Evolutionary conservation across 345 rosid species (phyloP), one percentile per base, ranked within the genome.

Genomic region (Heritiera littoralis): DNA sequence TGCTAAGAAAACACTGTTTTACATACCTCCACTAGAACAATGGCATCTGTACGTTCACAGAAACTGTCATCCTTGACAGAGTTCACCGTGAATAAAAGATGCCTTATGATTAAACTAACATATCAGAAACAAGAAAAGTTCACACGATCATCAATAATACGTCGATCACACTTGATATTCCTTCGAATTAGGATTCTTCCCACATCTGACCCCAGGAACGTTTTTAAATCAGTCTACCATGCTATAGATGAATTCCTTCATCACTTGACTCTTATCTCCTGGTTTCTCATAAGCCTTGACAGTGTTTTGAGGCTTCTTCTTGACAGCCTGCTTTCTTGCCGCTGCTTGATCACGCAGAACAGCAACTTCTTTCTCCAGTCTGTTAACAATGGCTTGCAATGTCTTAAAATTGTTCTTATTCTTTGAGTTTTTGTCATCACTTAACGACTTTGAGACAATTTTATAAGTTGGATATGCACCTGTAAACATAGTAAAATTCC

Each of bases 311-410:
- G 66, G 66, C 13, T 80, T 75, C n/a, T 14, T 41, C 28, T 72
- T 49, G 30, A 13, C 54, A 6, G 11, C 32, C 60, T 30, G 52
- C n/a, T 38, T 20, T 18, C 17, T 45, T 0, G 32, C 18, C 18
- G 54, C 59, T 11, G 23, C 70, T 78, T 78, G 49, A 28, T 52
- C 4, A 8, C 45, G 63, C 72, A 60, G 48, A 63, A 23, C 74
- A 76, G 14, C 0, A 5, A 79, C 74, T 75, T 78, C 79, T 73
- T 74, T 72, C 78, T 81, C 80, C 68, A 72, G 46, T 65, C 59
- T 72, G 28, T 23, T 43, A 15, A 77, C 74, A 45, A n/a, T 77
- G 9, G 77, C 78, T 20, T 72, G 64, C 70, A 81, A 28, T 66
- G 56, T 15, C 69, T 56, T 63, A 55, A 77, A 9, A 54, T 35